Base-by-base conservation (phyloP, 768 basidiomycete genomes). In the Lenzites betulinus region DNA sequence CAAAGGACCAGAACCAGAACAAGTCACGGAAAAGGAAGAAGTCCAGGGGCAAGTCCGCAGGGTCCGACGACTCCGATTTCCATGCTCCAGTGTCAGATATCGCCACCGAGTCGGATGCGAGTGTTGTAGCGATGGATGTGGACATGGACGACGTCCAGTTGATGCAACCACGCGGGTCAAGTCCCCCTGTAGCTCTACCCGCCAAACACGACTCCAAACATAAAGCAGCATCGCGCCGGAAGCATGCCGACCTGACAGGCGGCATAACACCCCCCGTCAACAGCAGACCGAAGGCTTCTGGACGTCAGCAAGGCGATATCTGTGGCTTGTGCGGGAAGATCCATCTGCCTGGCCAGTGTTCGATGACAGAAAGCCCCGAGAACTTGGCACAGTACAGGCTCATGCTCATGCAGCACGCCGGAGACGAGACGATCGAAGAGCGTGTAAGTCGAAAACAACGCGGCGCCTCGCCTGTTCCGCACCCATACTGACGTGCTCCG, bases 331-430 rank as follows among this genome's bases (percentile, higher is more conserved):
- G 91, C 70, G 83, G 82, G 38, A 65, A 61, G 18, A 64, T 58
- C 38, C 89, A 92, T 54, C 47, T 23, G 12, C 89, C 91, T 66
- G 81, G 76, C 16, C 72, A 73, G 48, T 93, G 91, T 67, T 69
- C 68, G 23, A 90, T 93, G 90, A 83, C 82, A 7, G 79, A 86
- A 23, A 78, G 75, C 51, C 83, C 88, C 18, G 79, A 83, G 57
- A 84, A 90, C 69, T 77, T 93, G 22, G 81, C 83, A 13, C 84
- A 89, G 65, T 92, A 85, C 67, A 83, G 90, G 44, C 77, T 81
- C 47, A 85, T 90, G 75, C 72, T 92, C 38, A 72, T 92, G 62
- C 71, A 81, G 28, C 79, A 88, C 62, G 77, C 81, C n/a, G 80
- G 82, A 16, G 85, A 86, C 64, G 91, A 93, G 64, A 77, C 88